Evolutionary conservation across 345 rosid species (phyloP).

Genomic region (Rhodamnia argentea): DNA sequence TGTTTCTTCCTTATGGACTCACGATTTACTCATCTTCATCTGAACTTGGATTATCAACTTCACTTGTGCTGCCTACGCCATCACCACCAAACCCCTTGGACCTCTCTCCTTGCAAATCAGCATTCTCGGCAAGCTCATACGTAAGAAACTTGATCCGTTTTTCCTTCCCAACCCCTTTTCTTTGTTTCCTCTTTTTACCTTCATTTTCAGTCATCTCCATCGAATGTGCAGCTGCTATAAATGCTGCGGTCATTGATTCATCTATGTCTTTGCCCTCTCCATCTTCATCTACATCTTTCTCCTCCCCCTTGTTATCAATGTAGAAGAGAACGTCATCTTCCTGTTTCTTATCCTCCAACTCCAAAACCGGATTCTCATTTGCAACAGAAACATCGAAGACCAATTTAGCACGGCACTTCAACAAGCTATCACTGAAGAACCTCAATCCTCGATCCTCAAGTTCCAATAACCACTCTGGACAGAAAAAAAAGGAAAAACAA

Average conservation of each 20-base stretch:
- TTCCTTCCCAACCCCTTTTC: not conserved
- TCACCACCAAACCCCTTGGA: not conserved
- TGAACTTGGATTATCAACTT: slow-evolving; percentile 32
- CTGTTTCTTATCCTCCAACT: slow-evolving; percentile 7
- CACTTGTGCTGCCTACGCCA: slow-evolving; percentile 27
- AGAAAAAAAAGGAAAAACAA: not conserved
- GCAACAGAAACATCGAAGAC: slow-evolving; percentile 15
- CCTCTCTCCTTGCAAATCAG: slow-evolving; percentile 8
- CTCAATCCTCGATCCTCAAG: slow-evolving; percentile 34
- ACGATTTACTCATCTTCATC: slow-evolving; percentile 7
- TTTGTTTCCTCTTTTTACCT: slow-evolving; percentile 19
- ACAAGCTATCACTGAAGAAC: slow-evolving; percentile 23
- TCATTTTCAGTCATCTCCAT: slow-evolving; percentile 12
- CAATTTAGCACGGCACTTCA: slow-evolving; percentile 26
- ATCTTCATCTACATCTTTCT: slow-evolving; percentile 1
- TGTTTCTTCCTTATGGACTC: not conserved
- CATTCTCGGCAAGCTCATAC: slow-evolving; percentile 9
- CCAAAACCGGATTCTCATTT: slow-evolving; percentile 7
- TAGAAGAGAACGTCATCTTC: slow-evolving; percentile 18
- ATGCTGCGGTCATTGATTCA: slow-evolving; percentile 21
- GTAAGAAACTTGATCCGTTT: slow-evolving; percentile 18
- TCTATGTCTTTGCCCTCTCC: slow-evolving; percentile 12
- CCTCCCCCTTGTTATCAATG: slow-evolving; percentile 29
- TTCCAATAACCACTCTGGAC: slow-evolving; percentile 29
- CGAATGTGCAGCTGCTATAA: slow-evolving; percentile 32